Evolutionary conservation across 345 rosid species (phyloP), one percentile per base, ranked within the genome.

Genomic region (Pistacia atlantica): DNA sequence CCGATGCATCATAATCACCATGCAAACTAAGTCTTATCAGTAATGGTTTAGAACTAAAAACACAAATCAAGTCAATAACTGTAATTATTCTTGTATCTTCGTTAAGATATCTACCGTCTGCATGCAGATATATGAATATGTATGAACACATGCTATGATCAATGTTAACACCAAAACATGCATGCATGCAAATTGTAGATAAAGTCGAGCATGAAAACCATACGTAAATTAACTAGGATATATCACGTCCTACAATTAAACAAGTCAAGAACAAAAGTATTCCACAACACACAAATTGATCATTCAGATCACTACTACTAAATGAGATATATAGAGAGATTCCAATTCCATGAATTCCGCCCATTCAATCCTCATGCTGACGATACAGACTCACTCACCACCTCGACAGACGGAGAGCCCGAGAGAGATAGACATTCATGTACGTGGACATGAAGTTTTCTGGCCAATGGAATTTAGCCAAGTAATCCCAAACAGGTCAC

Each of bases 401-500:
- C 42, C 66, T 28, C 61, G 16, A 33, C 7, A 33, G 57, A 61
- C 11, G 37, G 71, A 31, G 35, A 70, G 54, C 65, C 31, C 12
- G 38, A 54, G 16, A 51, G 17, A 42, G 46, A 42, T 1, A 42
- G 1, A 42, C 6, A 42, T 42, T 42, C 46, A 0, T 42, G 46
- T 51, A 56, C 37, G 69, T 33, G 28, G 62, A 59, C 51, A 37
- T 49, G 14, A 13, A 1, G 13, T 9, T 25, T 12, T 56, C 0
- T 2, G 1, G 5, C 85, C 83, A 77, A 38, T 75, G 25, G 14
- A 1, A n/a, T 25, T 4, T 22, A 9, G 56, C 74, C 81, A 76
- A 78, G 75, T 73, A 17, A 6, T 31, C 2, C 22, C 62, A 7
- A 14, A 48, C 76, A 71, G 71, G 75, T 86, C 86, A 92, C 93